Evolutionary conservation across 495 filamentous ascomycete species (phyloP).

Genomic region (Penicillium psychrofluorescens): DNA sequence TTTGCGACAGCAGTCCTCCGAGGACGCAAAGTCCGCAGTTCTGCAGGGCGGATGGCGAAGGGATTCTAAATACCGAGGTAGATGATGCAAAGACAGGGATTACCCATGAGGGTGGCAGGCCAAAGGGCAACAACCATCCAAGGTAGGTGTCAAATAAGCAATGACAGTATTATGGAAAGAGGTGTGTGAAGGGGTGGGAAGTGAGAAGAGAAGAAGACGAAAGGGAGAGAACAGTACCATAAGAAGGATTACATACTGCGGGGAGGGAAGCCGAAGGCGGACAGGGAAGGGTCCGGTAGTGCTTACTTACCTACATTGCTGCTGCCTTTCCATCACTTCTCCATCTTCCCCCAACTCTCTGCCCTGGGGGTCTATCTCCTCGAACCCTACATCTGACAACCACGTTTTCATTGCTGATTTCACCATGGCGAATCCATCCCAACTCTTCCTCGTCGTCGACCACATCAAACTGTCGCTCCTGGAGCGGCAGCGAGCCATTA

Average conservation of each 20-base stretch:
- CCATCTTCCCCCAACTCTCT: not conserved
- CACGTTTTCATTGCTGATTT: slow-evolving; percentile 1
- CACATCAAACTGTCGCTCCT: slow-evolving; percentile 53
- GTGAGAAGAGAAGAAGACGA: slow-evolving; percentile 15
- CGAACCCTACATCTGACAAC: no score
- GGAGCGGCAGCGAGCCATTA: slow-evolving; percentile 84
- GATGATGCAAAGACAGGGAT: slow-evolving; percentile 1
- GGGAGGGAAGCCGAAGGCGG: no score
- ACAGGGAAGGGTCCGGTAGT: no score
- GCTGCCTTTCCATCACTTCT: no score
- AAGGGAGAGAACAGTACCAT: slow-evolving; percentile 1
- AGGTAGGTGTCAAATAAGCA: not conserved
- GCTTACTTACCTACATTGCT: no score
- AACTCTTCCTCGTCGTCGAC: slow-evolving; percentile 49
- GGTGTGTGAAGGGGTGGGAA: slow-evolving; percentile 2
- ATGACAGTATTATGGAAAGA: not conserved
- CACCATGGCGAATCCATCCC: slow-evolving; percentile 51
- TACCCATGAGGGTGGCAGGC: slow-evolving; percentile 16
- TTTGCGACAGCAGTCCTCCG: no score
- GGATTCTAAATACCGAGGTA: slow-evolving; percentile 17
- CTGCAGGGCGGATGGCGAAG: slow-evolving; percentile 1
- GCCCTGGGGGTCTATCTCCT: not conserved
- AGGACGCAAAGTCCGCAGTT: not conserved
- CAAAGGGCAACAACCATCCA: not conserved
- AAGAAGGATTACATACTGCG: no score